Conservation (phyloP, 768 basidiomycete genomes). For the Neoboletus brunneissimus region DNA sequence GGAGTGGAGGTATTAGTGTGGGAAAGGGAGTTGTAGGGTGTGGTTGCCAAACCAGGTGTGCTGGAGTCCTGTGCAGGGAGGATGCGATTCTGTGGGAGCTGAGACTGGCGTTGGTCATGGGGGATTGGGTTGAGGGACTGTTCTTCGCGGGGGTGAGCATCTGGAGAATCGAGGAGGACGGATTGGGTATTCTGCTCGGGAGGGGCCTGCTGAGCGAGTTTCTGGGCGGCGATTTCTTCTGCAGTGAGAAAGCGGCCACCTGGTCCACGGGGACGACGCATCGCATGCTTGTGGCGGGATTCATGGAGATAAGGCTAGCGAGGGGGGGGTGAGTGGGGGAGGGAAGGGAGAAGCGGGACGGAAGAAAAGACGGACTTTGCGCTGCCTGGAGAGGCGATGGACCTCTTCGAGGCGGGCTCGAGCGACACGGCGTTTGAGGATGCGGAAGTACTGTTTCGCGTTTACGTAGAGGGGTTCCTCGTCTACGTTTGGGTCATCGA, state of each 20-base stretch:
- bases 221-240: conserved; percentile 88
- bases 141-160: conserved; percentile 12
- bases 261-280: conserved; percentile 94
- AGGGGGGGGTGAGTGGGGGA: conserved; percentile 9
- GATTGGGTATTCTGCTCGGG: conserved; percentile 21
- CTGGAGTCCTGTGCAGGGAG: conserved; percentile 17
- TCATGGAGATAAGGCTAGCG: conserved; percentile 94
- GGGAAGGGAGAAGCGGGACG: not conserved
- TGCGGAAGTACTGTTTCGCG: conserved; percentile 98
- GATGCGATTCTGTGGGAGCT: conserved; percentile 15
- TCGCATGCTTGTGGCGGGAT: conserved; percentile 96
- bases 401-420: conserved; percentile 91
- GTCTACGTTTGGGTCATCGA: conserved; percentile 56
- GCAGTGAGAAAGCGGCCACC: conserved; percentile 97
- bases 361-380: conserved; percentile 61
- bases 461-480: conserved; percentile 99
- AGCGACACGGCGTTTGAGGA: conserved; percentile 91
- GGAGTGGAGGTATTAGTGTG: conserved; percentile 27
- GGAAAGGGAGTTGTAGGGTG: conserved; percentile 17
- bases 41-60: conserved; percentile 8
- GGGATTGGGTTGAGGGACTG: not conserved
- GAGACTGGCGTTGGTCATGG: conserved; percentile 14
- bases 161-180: conserved; percentile 16
- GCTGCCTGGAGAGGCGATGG: conserved; percentile 85
- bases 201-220: conserved; percentile 37